Percentiles rank a stretch among this genome's conserved stretches.
phyloP scores from a whole-genome alignment of 495 filamentous ascomycete species.

The Aspergillus haitiensis region DNA sequence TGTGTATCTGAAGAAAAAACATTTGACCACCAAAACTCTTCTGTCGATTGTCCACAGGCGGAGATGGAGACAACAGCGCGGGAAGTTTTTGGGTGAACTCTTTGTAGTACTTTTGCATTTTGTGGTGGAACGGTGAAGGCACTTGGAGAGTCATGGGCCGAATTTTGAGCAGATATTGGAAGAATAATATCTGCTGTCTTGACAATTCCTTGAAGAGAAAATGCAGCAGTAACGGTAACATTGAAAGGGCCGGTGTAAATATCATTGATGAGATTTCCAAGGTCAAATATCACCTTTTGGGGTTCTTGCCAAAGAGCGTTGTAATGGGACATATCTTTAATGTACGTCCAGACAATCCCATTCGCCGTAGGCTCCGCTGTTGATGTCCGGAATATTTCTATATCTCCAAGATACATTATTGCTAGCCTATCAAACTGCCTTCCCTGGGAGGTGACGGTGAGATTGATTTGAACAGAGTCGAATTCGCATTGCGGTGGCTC shows the following conservation, averaged over 20 bases:
- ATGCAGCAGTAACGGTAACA: slow-evolving; percentile 77
- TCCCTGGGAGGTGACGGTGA: slow-evolving; percentile 74
- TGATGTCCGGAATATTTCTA: slow-evolving; percentile 81
- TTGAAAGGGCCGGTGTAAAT: slow-evolving; percentile 80
- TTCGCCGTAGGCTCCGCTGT: slow-evolving; percentile 75
- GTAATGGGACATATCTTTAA: slow-evolving; percentile 82
- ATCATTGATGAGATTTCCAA: slow-evolving; percentile 73
- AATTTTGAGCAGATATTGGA: slow-evolving; percentile 67
- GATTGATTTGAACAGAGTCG: slow-evolving; percentile 77
- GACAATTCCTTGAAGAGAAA: slow-evolving; percentile 48
- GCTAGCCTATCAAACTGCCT: slow-evolving; percentile 80
- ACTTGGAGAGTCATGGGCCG: slow-evolving; percentile 56
- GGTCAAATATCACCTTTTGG: slow-evolving; percentile 81
- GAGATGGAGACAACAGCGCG: slow-evolving; percentile 75
- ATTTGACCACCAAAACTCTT: slow-evolving; percentile 93
- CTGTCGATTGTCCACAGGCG: slow-evolving; percentile 72
- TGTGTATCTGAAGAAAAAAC: slow-evolving; percentile 62
- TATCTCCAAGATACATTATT: slow-evolving; percentile 76
- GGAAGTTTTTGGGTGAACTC: slow-evolving; percentile 60
- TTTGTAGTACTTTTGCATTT: slow-evolving; percentile 55
- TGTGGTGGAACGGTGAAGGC: slow-evolving; percentile 68
- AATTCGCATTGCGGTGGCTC: slow-evolving; percentile 69
- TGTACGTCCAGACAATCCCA: slow-evolving; percentile 74
- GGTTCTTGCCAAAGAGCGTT: slow-evolving; percentile 62
- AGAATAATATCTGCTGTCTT: slow-evolving; percentile 66